Percentiles rank a stretch among this genome's conserved stretches.
Evolutionary conservation across 371 early-diverging fungal genomes (phyloP).

Genomic region (Apophysomyces ossiformis): DNA sequence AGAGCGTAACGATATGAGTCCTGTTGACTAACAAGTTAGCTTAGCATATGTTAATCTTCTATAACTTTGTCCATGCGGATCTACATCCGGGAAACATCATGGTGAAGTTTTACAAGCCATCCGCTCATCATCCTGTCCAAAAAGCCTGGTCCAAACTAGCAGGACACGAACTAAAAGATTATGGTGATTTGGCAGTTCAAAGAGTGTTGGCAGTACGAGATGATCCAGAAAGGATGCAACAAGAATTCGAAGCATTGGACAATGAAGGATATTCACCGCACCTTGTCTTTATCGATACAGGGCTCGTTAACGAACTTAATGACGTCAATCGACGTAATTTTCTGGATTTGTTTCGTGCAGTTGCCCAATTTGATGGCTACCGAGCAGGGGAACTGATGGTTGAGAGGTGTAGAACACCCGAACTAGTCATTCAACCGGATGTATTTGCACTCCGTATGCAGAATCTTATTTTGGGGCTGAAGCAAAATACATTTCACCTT

Average conservation of each 20-base stretch:
- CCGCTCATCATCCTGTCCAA: constrained; percentile 62
- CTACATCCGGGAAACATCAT: constrained; percentile 95
- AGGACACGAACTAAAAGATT: constrained; percentile 42
- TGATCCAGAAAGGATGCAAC: constrained; percentile 50
- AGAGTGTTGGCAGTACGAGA: constrained; percentile 35
- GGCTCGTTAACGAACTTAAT: constrained; percentile 82
- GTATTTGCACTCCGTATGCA: constrained; percentile 82
- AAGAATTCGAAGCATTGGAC: constrained; percentile 57
- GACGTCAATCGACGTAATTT: constrained; percentile 80
- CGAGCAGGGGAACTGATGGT: constrained; percentile 87
- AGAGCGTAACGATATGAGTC: neutral
- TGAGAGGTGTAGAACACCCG: constrained; percentile 81
- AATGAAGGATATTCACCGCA: constrained; percentile 76
- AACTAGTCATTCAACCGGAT: constrained; percentile 72
- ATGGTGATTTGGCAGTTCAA: constrained; percentile 44
- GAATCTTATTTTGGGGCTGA: constrained; percentile 71
- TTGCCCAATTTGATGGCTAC: constrained; percentile 86
- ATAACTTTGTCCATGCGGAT: constrained; percentile 95
- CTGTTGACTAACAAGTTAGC: constrained; percentile 5
- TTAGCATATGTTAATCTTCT: constrained; percentile 86
- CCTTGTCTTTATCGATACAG: constrained; percentile 90
- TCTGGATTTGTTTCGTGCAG: constrained; percentile 86
- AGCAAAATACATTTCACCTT: constrained; percentile 76
- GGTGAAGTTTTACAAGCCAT: constrained; percentile 80
- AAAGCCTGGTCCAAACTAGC: constrained; percentile 47